A percentile compares a stretch with the other conserved stretches of the same genome.
phyloP scores from a whole-genome alignment of 768 basidiomycete genomes.

The Mycena kentingensis region DNA sequence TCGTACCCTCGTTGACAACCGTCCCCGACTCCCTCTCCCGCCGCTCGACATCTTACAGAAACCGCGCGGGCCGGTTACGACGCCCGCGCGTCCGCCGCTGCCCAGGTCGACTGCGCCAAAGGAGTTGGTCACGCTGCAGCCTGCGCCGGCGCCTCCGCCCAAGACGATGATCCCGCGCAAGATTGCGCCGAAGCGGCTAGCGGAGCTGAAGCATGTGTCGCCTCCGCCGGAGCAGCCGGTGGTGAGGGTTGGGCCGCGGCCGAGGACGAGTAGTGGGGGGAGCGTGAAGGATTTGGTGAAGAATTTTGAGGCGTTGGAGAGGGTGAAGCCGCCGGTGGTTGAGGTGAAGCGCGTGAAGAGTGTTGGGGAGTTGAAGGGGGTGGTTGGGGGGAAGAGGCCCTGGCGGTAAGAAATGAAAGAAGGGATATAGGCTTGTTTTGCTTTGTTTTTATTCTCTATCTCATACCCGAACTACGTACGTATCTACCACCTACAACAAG shows the following conservation, averaged over 20 bases:
- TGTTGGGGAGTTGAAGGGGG: slow-evolving; percentile 35
- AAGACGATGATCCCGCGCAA: slow-evolving; percentile 46
- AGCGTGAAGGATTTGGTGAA: slow-evolving; percentile 75
- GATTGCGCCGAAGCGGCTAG: slow-evolving; percentile 46
- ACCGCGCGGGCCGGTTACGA: slow-evolving; percentile 55
- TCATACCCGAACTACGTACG: no score
- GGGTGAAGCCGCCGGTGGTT: slow-evolving; percentile 30
- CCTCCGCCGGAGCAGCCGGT: slow-evolving; percentile 32
- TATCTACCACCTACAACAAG: no score
- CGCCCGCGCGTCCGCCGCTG: slow-evolving; percentile 55
- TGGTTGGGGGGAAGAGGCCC: no score
- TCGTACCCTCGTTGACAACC: slow-evolving; percentile 23
- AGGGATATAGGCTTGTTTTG: no score
- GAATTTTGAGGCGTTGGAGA: slow-evolving; percentile 55
- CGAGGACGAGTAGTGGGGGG: slow-evolving; percentile 63
- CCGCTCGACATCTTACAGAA: slow-evolving; percentile 54
- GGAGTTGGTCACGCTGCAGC: slow-evolving; percentile 65
- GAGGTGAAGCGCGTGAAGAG: slow-evolving; percentile 38
- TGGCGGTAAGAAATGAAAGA: no score
- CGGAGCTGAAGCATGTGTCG: slow-evolving; percentile 54
- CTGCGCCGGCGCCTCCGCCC: slow-evolving; percentile 45
- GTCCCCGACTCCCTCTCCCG: slow-evolving; percentile 54
- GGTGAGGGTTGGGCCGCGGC: slow-evolving; percentile 29
- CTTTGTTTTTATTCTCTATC: no score
- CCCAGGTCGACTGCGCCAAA: slow-evolving; percentile 56